These are phyloP conservation scores for Barnettozyma wickerhamii DNA, from an alignment of 805 yeast species.

Conservation along the genomic window DNA sequence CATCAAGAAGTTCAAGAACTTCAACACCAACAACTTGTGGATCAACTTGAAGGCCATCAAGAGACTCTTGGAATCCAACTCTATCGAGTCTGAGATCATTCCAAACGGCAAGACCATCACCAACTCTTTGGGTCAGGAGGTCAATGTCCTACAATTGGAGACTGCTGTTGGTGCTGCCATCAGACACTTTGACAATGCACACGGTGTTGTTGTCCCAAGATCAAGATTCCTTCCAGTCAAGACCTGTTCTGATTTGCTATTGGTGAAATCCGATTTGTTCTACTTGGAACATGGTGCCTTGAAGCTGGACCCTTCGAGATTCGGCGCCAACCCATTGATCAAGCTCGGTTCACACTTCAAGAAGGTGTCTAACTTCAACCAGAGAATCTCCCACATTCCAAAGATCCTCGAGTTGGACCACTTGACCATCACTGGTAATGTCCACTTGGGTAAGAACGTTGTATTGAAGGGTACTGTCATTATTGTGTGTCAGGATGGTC, in stretches of 20 bases:
- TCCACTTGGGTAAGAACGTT: constrained; percentile 82
- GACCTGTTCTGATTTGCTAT: constrained; percentile 89
- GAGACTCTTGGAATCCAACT: constrained; percentile 79
- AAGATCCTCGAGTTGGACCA: constrained; percentile 95
- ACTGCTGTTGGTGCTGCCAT: constrained; percentile 99
- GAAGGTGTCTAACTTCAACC: constrained; percentile 87
- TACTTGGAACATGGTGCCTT: constrained; percentile 88
- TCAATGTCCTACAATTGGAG: constrained; percentile 89
- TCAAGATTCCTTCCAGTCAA: constrained; percentile 97
- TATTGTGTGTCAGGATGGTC: constrained; percentile 95
- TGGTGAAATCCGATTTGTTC: constrained; percentile 94
- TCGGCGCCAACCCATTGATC: constrained; percentile 88
- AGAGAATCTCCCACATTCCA: constrained; percentile 93
- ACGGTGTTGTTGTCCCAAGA: constrained; percentile 98
- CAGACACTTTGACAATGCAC: constrained; percentile 90
- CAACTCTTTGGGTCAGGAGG: constrained; percentile 63
- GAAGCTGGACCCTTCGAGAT: constrained; percentile 77
- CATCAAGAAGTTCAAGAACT: constrained; percentile 95
- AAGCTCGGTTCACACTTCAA: constrained; percentile 96
- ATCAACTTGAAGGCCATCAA: constrained; percentile 92
- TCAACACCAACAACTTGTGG: constrained; percentile 98
- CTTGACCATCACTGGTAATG: constrained; percentile 96
- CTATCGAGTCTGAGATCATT: constrained; percentile 87
- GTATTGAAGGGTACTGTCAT: constrained; percentile 95
- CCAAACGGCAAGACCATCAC: constrained; percentile 87